Percentiles rank a stretch among this genome's conserved stretches.
Conservation (phyloP, 192 early-diverging fungal species). For the Phycomyces blakesleeanus region DNA sequence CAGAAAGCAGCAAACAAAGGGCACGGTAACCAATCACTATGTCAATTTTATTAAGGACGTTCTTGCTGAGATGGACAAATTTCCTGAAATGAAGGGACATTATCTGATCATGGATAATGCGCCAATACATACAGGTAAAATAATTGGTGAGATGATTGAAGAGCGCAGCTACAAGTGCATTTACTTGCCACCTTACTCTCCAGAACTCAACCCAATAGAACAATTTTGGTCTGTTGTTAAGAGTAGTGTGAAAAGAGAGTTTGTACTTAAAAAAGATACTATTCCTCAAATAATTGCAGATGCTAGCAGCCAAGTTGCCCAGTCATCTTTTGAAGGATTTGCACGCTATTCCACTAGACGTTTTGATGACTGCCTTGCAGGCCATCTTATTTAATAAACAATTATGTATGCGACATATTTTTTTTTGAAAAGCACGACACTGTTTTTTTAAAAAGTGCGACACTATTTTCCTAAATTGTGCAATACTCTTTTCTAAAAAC, state of each 20-base stretch:
- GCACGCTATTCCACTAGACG: conserved; percentile 15
- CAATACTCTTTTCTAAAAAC: too few species aligned
- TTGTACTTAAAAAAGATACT: conserved; percentile 22
- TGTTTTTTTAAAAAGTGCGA: too few species aligned
- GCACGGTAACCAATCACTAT: background rate
- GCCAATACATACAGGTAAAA: background rate
- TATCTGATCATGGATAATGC: conserved; percentile 19
- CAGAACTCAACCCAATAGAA: conserved; percentile 7
- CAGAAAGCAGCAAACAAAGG: conserved; percentile 4
- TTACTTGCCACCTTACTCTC: conserved; percentile 8
- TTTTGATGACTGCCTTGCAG: conserved; percentile 3
- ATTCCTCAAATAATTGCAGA: conserved; percentile 16
- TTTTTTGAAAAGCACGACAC: too few species aligned
- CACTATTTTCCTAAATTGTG: too few species aligned
- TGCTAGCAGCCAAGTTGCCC: conserved; percentile 17
- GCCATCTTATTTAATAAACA: too few species aligned
- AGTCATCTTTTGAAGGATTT: conserved; percentile 16
- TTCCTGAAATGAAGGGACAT: conserved; percentile 15
- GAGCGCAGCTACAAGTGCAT: background rate
- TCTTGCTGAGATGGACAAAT: conserved; percentile 6
- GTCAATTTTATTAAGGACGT: conserved; percentile 5
- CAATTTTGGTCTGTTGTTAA: conserved; percentile 14
- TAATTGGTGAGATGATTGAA: background rate
- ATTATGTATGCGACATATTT: too few species aligned
- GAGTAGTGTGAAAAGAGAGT: conserved; percentile 12